Evolutionary conservation across 768 basidiomycete genomes (phyloP).

Genomic region (Mycena sanguinolenta): DNA sequence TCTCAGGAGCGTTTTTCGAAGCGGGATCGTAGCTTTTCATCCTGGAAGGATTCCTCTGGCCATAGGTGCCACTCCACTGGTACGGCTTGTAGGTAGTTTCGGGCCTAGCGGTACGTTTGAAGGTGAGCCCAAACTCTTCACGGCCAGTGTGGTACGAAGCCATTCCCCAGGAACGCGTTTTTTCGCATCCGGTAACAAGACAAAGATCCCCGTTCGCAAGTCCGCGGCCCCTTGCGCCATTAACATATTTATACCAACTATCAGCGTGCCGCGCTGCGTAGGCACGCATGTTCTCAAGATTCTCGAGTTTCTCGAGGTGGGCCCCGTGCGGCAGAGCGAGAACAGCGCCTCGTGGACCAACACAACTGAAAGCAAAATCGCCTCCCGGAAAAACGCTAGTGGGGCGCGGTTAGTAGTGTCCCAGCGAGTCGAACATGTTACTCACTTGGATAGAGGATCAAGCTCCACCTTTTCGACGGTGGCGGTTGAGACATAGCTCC

Average conservation of each 20-base stretch:
- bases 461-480: constrained; percentile 3
- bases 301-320: constrained; percentile 19
- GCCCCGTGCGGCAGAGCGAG: too few relatives aligned
- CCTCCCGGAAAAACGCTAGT: too few relatives aligned
- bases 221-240: constrained; percentile 18
- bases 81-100: neutral
- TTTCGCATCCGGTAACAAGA: constrained; percentile 40
- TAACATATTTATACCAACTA: too few relatives aligned
- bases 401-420: too few relatives aligned
- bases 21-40: neutral
- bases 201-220: constrained; percentile 33
- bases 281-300: constrained; percentile 13
- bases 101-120: neutral
- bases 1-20: neutral
- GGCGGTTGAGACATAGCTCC: constrained; percentile 7
- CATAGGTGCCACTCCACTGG: constrained; percentile 3
- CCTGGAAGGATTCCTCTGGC: neutral
- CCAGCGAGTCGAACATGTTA: too few relatives aligned
- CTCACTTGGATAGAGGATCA: too few relatives aligned
- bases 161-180: constrained; percentile 35
- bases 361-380: neutral
- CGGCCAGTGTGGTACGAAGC: constrained; percentile 28
- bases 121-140: constrained; percentile 1
- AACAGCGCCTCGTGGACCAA: constrained; percentile 31
- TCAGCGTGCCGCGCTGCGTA: constrained; percentile 33